Evolutionary conservation across 805 yeast genomes (phyloP), one percentile per base, ranked within the genome.

Genomic region (Saccharomycopsis fermentans): DNA sequence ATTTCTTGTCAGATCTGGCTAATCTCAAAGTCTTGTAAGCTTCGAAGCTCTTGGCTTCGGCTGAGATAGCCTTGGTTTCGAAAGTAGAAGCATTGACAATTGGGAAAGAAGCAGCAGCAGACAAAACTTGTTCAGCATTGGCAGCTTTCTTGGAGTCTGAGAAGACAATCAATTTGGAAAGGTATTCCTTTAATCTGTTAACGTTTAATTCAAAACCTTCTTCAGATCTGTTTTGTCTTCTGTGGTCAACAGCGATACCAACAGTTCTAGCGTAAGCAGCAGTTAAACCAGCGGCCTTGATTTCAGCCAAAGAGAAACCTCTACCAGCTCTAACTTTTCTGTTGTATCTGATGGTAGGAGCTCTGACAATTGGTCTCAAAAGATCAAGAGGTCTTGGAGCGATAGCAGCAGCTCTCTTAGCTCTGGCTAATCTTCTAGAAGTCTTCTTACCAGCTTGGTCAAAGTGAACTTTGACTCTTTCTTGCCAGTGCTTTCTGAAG

Each of bases 401-500:
- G 71, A 86, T 79, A 76, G 81, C 81, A 71, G 97, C 96, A 71
- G 97, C 96, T 83, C 87, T 91, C 71, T 86, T 72, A 75, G 88
- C 86, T 81, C 99, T 90, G 69, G 96, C 87, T 69, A 80, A 81
- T 82, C 99, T 87, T 86, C 99, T 90, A 67, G 96, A 85, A 74
- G 81, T 90, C 86, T 94, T 94, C 86, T 92, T 90, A 78, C 99
- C 99, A 75, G 99, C 97, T 84, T 94, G 99, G 92, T 94, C 97
- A 77, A 94, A 87, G 90, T 95, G 99, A 73, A 90, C 97, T 78
- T 83, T 89, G 84, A 94, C 99, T 76, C 98, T 89, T 81, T 90
- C 96, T 83, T 94, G 98, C 99, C 99, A 94, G 96, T 92, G 92
- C 89, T 92, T 92, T 85, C 97, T 87, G 96, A 92, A 92, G 84